phyloP scores from a whole-genome alignment of 108 stramenopile species.

The Fragilaria crotonensis region DNA sequence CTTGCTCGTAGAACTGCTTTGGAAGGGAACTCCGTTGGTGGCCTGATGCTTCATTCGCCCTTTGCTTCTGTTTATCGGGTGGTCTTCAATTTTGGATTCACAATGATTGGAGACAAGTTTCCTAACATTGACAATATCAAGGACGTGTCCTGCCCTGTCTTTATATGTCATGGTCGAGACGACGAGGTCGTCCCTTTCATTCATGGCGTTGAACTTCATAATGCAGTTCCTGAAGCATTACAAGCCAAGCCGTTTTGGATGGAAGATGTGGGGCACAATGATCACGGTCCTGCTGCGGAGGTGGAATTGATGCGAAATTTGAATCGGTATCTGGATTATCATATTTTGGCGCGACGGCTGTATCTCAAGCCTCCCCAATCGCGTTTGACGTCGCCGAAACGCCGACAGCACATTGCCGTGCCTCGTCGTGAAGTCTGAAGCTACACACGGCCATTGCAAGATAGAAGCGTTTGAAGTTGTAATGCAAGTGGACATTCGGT shows the following conservation, averaged over 20 bases:
- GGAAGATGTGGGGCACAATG: conserved; percentile 56
- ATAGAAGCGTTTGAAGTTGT: no score
- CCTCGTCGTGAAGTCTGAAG: no score
- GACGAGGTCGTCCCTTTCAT: conserved; percentile 79
- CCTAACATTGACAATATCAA: conserved; percentile 68
- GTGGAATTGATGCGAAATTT: conserved; percentile 4
- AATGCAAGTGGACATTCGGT: no score
- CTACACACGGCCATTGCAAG: no score
- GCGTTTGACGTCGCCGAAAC: no score
- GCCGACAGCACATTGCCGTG: no score
- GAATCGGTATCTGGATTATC: conserved; percentile 12
- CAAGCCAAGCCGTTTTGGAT: conserved; percentile 64
- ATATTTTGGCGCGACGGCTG: conserved; percentile 8
- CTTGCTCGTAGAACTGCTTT: conserved; percentile 55
- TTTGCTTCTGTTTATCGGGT: conserved; percentile 75
- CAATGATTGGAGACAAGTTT: conserved; percentile 74
- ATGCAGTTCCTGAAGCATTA: conserved; percentile 39
- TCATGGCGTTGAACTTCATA: conserved; percentile 59
- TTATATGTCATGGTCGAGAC: conserved; percentile 61
- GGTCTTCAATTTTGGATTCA: conserved; percentile 67
- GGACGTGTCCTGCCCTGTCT: conserved; percentile 44
- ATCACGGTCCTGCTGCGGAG: conserved; percentile 4
- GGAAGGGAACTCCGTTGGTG: conserved; percentile 57
- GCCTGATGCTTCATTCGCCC: conserved; percentile 75
- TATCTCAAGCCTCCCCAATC: conserved; percentile 1